phyloP scores from a whole-genome alignment of 2,329 filamentous ascomycete genomes.

The Microascus cirrosus region DNA sequence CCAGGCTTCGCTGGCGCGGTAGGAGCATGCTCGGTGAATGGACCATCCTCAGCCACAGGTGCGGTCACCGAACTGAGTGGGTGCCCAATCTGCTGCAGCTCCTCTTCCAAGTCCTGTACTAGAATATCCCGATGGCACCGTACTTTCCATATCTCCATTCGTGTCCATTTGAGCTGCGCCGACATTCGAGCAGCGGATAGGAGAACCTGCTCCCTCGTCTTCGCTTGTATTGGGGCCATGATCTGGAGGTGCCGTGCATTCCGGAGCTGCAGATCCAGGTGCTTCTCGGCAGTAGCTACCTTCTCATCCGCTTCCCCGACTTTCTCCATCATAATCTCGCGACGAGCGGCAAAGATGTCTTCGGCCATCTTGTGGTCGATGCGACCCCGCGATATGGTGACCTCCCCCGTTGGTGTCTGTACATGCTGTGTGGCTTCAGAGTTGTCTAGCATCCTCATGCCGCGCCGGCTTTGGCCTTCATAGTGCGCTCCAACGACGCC shows the following conservation, averaged over 20 bases:
- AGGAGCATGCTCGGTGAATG: background rate
- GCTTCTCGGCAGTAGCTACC: slow-evolving; percentile 59
- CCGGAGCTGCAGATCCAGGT: slow-evolving; percentile 71
- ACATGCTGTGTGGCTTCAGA: slow-evolving; percentile 49
- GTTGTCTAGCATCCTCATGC: slow-evolving; percentile 56
- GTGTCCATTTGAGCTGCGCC: slow-evolving; percentile 85
- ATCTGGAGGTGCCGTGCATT: slow-evolving; percentile 87
- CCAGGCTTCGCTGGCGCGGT: background rate
- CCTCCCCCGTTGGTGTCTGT: slow-evolving; percentile 61
- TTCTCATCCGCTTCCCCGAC: slow-evolving; percentile 77
- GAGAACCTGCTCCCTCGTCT: slow-evolving; percentile 78
- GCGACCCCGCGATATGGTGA: slow-evolving; percentile 59
- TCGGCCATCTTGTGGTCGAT: slow-evolving; percentile 75
- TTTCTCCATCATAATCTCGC: slow-evolving; percentile 72
- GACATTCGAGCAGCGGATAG: slow-evolving; percentile 73
- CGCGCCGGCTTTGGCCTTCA: slow-evolving; percentile 66
- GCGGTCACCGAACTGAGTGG: background rate
- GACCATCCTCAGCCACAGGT: background rate
- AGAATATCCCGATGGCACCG: slow-evolving; percentile 87
- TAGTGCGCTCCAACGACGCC: slow-evolving; percentile 78
- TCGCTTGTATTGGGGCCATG: slow-evolving; percentile 80
- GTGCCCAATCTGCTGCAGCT: slow-evolving; percentile 20
- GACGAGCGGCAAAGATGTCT: slow-evolving; percentile 73
- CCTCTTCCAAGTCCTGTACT: slow-evolving; percentile 74
- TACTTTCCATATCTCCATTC: slow-evolving; percentile 85